phyloP scores from a whole-genome alignment of 1,284 basidiomycete species.

The Entoloma clypeatum region DNA sequence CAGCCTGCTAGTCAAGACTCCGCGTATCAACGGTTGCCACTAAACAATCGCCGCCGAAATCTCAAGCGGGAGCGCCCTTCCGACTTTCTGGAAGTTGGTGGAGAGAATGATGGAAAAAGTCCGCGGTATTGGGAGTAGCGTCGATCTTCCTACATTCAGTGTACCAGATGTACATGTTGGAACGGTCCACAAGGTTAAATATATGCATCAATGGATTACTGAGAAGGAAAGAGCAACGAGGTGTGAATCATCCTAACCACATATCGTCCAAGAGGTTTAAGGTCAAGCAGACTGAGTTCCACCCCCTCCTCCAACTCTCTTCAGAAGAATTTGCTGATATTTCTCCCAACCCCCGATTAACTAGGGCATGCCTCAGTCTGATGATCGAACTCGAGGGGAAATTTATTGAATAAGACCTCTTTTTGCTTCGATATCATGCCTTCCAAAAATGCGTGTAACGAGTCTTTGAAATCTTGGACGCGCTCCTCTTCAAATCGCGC shows the following conservation, averaged over 20 bases:
- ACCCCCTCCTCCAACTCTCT: constrained; percentile 36
- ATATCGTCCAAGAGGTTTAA: no score
- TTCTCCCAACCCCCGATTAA: constrained; percentile 69
- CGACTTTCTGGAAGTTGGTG: constrained; percentile 73
- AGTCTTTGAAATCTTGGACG: constrained; percentile 82
- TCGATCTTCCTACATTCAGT: constrained; percentile 1
- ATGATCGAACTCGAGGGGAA: not conserved
- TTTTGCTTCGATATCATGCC: constrained; percentile 82
- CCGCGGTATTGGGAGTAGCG: constrained; percentile 71
- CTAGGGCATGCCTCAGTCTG: constrained; percentile 33
- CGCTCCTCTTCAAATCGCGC: constrained; percentile 93
- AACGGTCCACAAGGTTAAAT: constrained; percentile 10
- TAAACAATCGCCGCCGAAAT: constrained; percentile 72
- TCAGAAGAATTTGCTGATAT: constrained; percentile 67
- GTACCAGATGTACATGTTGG: constrained; percentile 5
- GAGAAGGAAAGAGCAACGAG: not conserved
- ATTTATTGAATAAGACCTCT: constrained; percentile 47
- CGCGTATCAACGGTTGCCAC: constrained; percentile 76
- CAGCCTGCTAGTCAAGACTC: constrained; percentile 67
- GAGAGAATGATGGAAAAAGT: constrained; percentile 59
- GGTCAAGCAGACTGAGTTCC: constrained; percentile 15
- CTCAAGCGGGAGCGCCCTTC: constrained; percentile 77
- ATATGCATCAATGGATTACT: not conserved
- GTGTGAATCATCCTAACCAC: not conserved
- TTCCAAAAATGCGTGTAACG: constrained; percentile 74